Percentiles rank a stretch among this genome's conserved stretches.
Evolutionary conservation across 140 eudicot genomes (phyloP).

Genomic region (Ambrosia hybrid): DNA sequence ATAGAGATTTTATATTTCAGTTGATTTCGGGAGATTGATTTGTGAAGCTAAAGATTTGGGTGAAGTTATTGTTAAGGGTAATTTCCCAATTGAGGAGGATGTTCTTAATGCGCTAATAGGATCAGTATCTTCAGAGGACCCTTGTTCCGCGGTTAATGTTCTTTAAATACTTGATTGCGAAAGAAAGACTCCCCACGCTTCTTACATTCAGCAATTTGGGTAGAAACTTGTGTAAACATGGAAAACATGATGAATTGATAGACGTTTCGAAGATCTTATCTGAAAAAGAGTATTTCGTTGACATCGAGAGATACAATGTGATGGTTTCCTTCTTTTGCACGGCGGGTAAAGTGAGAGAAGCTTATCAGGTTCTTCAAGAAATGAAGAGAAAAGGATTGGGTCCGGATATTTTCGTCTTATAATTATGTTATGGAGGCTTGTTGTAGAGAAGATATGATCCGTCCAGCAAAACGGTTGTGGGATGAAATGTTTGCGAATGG

Average conservation of each 20-base stretch:
- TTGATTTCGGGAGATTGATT: conserved; percentile 60
- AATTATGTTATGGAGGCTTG: conserved; percentile 78
- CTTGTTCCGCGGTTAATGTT: conserved; percentile 53
- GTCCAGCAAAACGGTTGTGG: conserved; percentile 90
- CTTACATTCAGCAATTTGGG: conserved; percentile 59
- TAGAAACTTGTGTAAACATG: conserved; percentile 62
- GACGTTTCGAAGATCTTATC: conserved; percentile 54
- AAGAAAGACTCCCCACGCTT: conserved; percentile 55
- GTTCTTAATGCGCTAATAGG: conserved; percentile 68
- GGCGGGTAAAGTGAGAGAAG: conserved; percentile 68
- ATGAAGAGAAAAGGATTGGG: conserved; percentile 70
- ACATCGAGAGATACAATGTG: conserved; percentile 44
- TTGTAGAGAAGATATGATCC: conserved; percentile 69
- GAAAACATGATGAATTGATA: conserved; percentile 44
- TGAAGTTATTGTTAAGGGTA: conserved; percentile 59
- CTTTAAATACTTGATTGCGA: conserved; percentile 52
- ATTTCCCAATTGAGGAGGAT: conserved; percentile 73
- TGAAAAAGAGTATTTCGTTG: conserved; percentile 49
- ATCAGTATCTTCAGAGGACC: conserved; percentile 60
- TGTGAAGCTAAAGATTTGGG: conserved; percentile 75
- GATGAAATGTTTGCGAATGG: conserved; percentile 95
- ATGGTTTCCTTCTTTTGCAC: conserved; percentile 58
- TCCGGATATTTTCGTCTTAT: conserved; percentile 60
- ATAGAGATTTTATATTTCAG: conserved; percentile 49
- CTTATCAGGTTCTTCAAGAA: conserved; percentile 61